Percentiles rank a stretch among this genome's conserved stretches.
These are phyloP conservation scores for Phialophora verrucosa DNA, from an alignment of 2,329 filamentous ascomycete genomes.

Conservation along the genomic window DNA sequence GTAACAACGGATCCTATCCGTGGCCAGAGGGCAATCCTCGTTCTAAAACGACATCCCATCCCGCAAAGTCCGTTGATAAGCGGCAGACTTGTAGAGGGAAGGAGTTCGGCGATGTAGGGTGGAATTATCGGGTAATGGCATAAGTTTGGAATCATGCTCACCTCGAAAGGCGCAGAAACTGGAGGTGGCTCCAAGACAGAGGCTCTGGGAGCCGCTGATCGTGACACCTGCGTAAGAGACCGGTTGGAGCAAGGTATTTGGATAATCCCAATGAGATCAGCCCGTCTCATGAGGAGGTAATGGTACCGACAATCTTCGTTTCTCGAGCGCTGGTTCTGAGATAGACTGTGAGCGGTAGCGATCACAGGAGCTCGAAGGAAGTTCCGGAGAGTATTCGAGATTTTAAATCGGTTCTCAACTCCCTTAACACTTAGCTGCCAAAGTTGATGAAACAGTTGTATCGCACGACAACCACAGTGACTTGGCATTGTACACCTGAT, in stretches of 20 bases:
- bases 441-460: not conserved
- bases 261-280: not conserved
- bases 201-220: not conserved
- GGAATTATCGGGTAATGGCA: not conserved
- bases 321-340: too few species aligned
- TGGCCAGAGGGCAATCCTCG: not conserved
- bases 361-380: slow-evolving; percentile 12
- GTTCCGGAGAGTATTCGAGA: slow-evolving; percentile 24
- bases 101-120: not conserved
- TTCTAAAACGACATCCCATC: not conserved
- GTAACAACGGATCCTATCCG: not conserved
- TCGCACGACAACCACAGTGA: slow-evolving; percentile 7
- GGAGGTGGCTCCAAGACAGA: not conserved
- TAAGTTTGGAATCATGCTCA: not conserved
- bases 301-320: not conserved
- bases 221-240: slow-evolving; percentile 2
- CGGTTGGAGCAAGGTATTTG: not conserved
- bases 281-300: not conserved
- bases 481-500: slow-evolving; percentile 15
- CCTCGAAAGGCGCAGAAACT: not conserved
- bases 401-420: slow-evolving; percentile 28
- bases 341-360: slow-evolving; percentile 16
- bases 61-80: not conserved
- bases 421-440: not conserved
- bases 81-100: not conserved